Conservation (phyloP, 257 asterid genomes). For the Leonotis leonurus region DNA sequence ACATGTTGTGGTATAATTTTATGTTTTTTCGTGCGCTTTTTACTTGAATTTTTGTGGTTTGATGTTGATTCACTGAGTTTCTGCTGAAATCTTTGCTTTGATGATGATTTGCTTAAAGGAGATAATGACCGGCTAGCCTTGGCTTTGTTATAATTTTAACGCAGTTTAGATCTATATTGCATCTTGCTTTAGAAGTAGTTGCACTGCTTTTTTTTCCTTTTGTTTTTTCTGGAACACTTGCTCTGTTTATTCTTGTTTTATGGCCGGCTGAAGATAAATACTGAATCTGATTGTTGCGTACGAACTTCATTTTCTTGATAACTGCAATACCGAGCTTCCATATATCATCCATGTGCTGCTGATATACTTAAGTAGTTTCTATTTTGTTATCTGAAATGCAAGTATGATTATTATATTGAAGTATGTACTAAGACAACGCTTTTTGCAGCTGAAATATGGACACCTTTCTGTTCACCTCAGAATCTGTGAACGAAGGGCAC, state of each 20-base stretch:
- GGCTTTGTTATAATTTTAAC: not conserved
- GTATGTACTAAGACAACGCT: not conserved
- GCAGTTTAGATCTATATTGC: conserved; percentile 22
- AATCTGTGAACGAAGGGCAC: conserved; percentile 89
- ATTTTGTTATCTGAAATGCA: not conserved
- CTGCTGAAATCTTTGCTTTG: not conserved
- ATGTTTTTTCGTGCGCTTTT: not conserved
- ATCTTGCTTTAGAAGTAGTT: not conserved
- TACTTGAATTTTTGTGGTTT: not conserved
- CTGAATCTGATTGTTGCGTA: not conserved
- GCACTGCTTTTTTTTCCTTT: not conserved
- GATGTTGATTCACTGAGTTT: not conserved
- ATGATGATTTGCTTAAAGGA: not conserved
- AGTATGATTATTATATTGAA: not conserved
- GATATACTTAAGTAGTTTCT: too few relatives aligned
- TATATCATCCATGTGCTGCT: too few relatives aligned
- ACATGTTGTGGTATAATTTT: too few relatives aligned
- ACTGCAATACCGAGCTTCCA: not conserved
- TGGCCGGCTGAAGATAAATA: not conserved
- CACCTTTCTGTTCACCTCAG: conserved; percentile 73
- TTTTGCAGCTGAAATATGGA: conserved; percentile 41
- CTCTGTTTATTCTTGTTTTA: not conserved
- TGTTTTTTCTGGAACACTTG: not conserved
- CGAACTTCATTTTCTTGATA: not conserved
- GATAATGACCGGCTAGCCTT: not conserved